A percentile compares a stretch with the other conserved stretches of the same genome.
phyloP scores from a whole-genome alignment of 177 flowering plant species.

The Vitis hybrid region DNA sequence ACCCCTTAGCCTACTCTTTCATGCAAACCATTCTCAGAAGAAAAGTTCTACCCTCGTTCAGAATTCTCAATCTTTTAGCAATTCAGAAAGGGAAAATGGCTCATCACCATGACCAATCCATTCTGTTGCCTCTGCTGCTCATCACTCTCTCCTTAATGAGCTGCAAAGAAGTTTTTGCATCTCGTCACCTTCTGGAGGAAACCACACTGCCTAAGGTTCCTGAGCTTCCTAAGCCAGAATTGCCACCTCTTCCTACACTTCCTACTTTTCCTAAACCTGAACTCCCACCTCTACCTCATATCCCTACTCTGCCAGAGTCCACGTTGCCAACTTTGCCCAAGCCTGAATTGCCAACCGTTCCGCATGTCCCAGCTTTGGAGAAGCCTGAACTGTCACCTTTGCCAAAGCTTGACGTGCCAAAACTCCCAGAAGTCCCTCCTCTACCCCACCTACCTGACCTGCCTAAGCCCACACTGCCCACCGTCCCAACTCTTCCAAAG shows the following conservation, averaged over 20 bases:
- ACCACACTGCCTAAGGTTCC: not conserved
- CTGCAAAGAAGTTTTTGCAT: too few relatives aligned
- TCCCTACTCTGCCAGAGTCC: constrained; percentile 2
- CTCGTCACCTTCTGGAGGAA: not conserved
- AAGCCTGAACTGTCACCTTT: not conserved
- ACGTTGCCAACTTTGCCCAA: not conserved
- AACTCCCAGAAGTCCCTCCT: not conserved
- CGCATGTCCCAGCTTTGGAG: too few relatives aligned
- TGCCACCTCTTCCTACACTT: not conserved
- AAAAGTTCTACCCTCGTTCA: not conserved
- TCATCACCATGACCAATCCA: not conserved
- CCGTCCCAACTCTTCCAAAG: too few relatives aligned
- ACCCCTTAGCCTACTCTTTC: not conserved
- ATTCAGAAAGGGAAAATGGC: not conserved
- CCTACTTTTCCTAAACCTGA: not conserved
- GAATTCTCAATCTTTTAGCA: not conserved
- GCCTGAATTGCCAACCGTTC: too few relatives aligned
- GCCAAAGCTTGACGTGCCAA: not conserved
- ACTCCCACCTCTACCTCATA: not conserved
- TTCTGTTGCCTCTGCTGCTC: not conserved
- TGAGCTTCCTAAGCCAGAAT: constrained; percentile 4
- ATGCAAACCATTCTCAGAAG: not conserved
- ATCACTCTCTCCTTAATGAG: too few relatives aligned
- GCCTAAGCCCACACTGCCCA: too few relatives aligned
- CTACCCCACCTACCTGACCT: too few relatives aligned